A percentile compares a stretch with the other conserved stretches of the same genome.
Evolutionary conservation across 805 yeast species (phyloP).

Genomic region (Candida nitratophila): DNA sequence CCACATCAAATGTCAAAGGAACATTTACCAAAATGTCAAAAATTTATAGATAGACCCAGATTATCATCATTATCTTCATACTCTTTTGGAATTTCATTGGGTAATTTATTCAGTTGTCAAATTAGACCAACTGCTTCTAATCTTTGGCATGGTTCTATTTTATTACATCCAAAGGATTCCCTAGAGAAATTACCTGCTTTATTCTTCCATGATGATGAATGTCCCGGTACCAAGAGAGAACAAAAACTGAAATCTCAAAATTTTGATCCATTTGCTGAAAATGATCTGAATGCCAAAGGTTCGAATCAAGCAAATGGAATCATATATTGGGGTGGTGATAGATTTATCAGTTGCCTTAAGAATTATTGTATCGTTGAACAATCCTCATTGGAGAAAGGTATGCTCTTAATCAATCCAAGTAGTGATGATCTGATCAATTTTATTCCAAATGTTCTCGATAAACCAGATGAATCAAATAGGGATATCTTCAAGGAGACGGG

Average conservation of each 20-base stretch:
- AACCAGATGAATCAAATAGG: slow-evolving; percentile 21
- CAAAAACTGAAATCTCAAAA: slow-evolving; percentile 52
- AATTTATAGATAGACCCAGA: slow-evolving; percentile 45
- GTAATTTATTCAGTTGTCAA: slow-evolving; percentile 70
- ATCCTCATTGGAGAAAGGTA: slow-evolving; percentile 64
- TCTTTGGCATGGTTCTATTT: slow-evolving; percentile 88
- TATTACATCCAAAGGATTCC: slow-evolving; percentile 60
- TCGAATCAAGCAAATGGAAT: slow-evolving; percentile 19
- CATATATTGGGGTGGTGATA: slow-evolving; percentile 89
- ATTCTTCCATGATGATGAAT: slow-evolving; percentile 89
- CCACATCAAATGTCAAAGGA: slow-evolving; percentile 5
- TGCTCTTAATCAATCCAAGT: slow-evolving; percentile 74
- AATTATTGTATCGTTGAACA: slow-evolving; percentile 54
- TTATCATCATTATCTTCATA: slow-evolving; percentile 48
- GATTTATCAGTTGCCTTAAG: slow-evolving; percentile 52
- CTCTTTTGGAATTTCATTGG: slow-evolving; percentile 59
- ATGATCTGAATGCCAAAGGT: slow-evolving; percentile 27
- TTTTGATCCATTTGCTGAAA: slow-evolving; percentile 68
- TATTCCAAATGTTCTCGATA: slow-evolving; percentile 34
- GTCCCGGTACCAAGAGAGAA: slow-evolving; percentile 62
- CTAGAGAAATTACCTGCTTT: slow-evolving; percentile 66
- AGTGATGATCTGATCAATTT: slow-evolving; percentile 57
- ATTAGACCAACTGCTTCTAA: slow-evolving; percentile 77
- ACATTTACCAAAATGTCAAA: slow-evolving; percentile 18
- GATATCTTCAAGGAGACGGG: slow-evolving; percentile 22